Evolutionary conservation across 257 asterid species (phyloP).

Genomic region (Vinca minor): DNA sequence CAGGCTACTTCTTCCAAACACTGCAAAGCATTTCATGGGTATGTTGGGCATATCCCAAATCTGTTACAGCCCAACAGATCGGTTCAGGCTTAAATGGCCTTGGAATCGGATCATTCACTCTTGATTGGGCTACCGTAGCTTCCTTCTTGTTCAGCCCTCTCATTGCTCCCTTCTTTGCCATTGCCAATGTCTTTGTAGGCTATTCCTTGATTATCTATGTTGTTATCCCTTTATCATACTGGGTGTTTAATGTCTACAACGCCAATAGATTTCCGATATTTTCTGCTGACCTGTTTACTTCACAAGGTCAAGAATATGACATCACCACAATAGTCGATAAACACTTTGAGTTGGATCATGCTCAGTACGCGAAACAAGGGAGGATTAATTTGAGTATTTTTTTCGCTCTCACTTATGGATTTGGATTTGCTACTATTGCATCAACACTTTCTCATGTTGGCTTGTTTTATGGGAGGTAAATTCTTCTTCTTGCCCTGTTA

Average conservation of each 20-base stretch:
- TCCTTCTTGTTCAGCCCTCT: constrained; percentile 73
- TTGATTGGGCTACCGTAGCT: constrained; percentile 66
- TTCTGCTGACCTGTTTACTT: constrained; percentile 47
- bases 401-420: constrained; percentile 57
- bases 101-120: constrained; percentile 57
- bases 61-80: constrained; percentile 69
- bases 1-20: constrained; percentile 56
- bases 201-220: constrained; percentile 41
- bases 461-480: constrained; percentile 66
- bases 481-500: not conserved
- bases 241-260: constrained; percentile 54
- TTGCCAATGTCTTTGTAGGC: constrained; percentile 56
- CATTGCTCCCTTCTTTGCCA: constrained; percentile 66
- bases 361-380: constrained; percentile 47
- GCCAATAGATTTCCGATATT: constrained; percentile 56
- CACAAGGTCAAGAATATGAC: constrained; percentile 44
- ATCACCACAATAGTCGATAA: constrained; percentile 39
- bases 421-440: constrained; percentile 81
- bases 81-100: constrained; percentile 70
- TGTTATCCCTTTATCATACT: constrained; percentile 57
- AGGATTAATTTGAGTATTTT: constrained; percentile 51
- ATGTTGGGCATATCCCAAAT: constrained; percentile 67
- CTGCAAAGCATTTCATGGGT: constrained; percentile 68
- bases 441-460: constrained; percentile 57
- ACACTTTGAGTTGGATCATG: constrained; percentile 39